Evolutionary conservation across 2,329 filamentous ascomycete species (phyloP).

Genomic region (Fusarium scirpi): DNA sequence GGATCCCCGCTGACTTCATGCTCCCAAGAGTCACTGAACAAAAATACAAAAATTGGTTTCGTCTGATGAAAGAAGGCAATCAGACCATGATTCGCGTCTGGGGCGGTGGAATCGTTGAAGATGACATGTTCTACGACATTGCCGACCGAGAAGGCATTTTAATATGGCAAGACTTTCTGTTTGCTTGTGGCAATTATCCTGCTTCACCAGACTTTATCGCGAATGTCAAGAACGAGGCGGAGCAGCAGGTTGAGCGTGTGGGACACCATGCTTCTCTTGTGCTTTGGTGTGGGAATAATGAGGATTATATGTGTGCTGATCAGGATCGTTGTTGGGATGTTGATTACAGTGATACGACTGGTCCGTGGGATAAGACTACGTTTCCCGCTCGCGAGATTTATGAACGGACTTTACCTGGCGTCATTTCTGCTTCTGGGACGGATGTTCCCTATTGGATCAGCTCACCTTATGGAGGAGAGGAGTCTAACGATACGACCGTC

Average conservation of each 20-base stretch:
- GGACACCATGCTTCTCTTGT: constrained; percentile 5
- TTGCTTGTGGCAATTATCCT: constrained; percentile 11
- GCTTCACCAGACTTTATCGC: not conserved
- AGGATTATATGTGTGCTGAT: constrained; percentile 20
- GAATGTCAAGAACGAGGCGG: not conserved
- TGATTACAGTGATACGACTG: constrained; percentile 3
- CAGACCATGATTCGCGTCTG: constrained; percentile 14
- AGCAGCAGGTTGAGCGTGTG: constrained; percentile 5
- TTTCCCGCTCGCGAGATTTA: constrained; percentile 11
- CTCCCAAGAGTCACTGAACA: not conserved
- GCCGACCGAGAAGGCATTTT: constrained; percentile 4
- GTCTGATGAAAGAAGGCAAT: not conserved
- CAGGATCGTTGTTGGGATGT: constrained; percentile 10
- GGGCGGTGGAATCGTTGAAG: constrained; percentile 2
- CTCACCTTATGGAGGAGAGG: not conserved
- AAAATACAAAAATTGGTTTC: not conserved
- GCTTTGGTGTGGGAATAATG: constrained; percentile 9
- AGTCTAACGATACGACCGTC: not conserved
- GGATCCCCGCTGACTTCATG: constrained; percentile 8
- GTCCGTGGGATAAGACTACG: constrained; percentile 14
- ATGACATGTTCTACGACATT: not conserved
- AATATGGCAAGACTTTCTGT: constrained; percentile 18
- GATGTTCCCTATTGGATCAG: constrained; percentile 14
- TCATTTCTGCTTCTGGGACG: not conserved
- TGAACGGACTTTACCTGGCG: not conserved